Percentiles rank a stretch among this genome's conserved stretches.
Evolutionary conservation across 2,329 filamentous ascomycete species (phyloP).

Genomic region (Drechmeria coniospora): DNA sequence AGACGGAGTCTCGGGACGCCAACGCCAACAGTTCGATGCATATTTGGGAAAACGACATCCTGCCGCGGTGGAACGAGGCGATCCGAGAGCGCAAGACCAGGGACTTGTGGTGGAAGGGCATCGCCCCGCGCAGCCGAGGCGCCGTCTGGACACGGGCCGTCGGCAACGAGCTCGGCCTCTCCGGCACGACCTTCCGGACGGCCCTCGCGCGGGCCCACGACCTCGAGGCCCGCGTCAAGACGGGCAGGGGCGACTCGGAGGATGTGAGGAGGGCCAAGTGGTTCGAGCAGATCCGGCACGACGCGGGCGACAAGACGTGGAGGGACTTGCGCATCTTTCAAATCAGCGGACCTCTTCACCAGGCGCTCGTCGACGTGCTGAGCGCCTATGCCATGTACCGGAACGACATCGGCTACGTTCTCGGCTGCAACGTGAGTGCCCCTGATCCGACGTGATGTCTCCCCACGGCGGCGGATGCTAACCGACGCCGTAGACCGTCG

Average conservation of each 20-base stretch:
- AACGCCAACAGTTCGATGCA: conserved; percentile 38
- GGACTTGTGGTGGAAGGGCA: conserved; percentile 70
- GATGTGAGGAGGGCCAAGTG: conserved; percentile 41
- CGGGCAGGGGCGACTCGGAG: conserved; percentile 34
- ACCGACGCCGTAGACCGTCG: conserved; percentile 40
- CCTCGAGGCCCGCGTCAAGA: conserved; percentile 39
- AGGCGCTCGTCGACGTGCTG: conserved; percentile 54
- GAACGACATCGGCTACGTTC: conserved; percentile 64
- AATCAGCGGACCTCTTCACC: conserved; percentile 47
- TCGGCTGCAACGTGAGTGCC: conserved; percentile 54
- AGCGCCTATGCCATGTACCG: conserved; percentile 72
- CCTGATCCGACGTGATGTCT: too few relatives aligned
- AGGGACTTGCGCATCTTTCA: conserved; percentile 61
- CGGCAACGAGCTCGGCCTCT: conserved; percentile 57
- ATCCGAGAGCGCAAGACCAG: conserved; percentile 52
- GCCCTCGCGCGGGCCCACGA: conserved; percentile 53
- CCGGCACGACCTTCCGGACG: conserved; percentile 50
- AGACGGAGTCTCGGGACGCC: conserved; percentile 37
- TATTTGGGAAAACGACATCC: conserved; percentile 61
- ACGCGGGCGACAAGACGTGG: conserved; percentile 51
- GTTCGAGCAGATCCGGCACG: conserved; percentile 48
- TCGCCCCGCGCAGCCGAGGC: conserved; percentile 55
- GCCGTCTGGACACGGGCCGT: conserved; percentile 56
- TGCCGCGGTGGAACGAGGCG: conserved; percentile 63
- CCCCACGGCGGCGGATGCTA: too few relatives aligned